phyloP scores from a whole-genome alignment of 495 filamentous ascomycete genomes.

The Venustampulla echinocandica region DNA sequence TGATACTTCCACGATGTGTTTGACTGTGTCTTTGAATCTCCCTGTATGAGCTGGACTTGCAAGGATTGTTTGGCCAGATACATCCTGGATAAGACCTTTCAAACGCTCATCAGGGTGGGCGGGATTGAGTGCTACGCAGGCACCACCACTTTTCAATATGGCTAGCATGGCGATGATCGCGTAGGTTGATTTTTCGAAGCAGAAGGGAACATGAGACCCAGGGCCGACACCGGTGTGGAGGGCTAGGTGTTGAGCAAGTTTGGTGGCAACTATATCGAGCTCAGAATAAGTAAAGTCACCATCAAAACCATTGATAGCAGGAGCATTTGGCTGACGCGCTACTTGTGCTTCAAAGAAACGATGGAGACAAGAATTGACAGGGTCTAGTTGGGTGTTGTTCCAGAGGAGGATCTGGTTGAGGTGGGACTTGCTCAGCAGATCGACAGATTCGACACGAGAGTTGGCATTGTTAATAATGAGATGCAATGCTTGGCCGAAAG shows the following conservation, averaged over 20 bases:
- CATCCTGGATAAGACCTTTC: background rate
- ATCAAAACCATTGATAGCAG: conserved; percentile 29
- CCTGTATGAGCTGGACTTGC: background rate
- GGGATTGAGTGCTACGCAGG: background rate
- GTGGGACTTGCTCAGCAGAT: background rate
- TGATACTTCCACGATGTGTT: no score
- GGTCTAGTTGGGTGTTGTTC: background rate
- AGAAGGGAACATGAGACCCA: conserved; percentile 2
- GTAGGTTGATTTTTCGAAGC: conserved; percentile 37
- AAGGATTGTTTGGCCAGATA: background rate
- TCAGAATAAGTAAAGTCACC: conserved; percentile 24
- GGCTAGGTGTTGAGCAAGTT: background rate
- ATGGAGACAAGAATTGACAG: background rate
- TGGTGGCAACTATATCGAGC: background rate
- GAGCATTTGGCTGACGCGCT: background rate
- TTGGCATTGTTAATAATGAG: conserved; percentile 32
- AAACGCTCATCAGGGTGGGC: background rate
- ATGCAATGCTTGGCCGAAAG: conserved; percentile 36
- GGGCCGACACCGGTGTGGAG: background rate
- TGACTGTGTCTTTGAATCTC: no score
- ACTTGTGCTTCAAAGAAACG: background rate
- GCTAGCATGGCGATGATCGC: conserved; percentile 29
- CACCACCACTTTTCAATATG: conserved; percentile 29
- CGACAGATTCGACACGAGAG: conserved; percentile 1
- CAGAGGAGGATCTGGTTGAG: background rate